Evolutionary conservation across 208 protist species (phyloP), one percentile per base, ranked within the genome.

Genomic region (Lotmaria passim): DNA sequence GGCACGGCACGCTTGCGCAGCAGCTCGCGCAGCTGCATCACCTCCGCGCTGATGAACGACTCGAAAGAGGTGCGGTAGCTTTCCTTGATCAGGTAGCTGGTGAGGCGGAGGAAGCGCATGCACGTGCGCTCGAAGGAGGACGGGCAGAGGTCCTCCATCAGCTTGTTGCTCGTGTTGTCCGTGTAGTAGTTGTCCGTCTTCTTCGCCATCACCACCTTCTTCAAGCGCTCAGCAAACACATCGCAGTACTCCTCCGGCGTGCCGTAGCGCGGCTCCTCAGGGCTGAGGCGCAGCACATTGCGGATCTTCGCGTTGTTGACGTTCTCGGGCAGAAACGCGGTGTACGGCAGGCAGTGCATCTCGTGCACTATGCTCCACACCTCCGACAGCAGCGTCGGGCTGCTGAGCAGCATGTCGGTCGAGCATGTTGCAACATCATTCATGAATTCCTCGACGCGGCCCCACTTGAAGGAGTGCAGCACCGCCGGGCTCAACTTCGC

Each of bases 391-490:
- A 94, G 72, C 14, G 71, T 60, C 31, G 69, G 68, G 33, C 82
- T 84, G 24, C 61, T 72, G 26, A 91, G 65, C 43, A 94, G 77
- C 89, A 92, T 93, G 39, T 92, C 86, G 21, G 89, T 94, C 28
- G 86, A 89, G 72, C 84, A 86, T 17, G 86, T 94, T 39, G 78
- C 77, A 17, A 87, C 74, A 31, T 82, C 71, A 60, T 86, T 79
- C 82, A 94, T 90, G 68, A 89, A 94, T 75, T 94, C 84, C 82
- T 94, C 89, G 23, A 94, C 89, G 36, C 89, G 86, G 15, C 89
- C 89, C 87, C 89, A 94, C 57, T 79, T 75, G 47, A 93, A 94
- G 61, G 77, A 90, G 71, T 93, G 86, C 66, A 94, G 82, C 61
- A 94, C 70, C 7, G 79, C 79, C 11, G 89, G 89, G 50, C 86